phyloP scores from a whole-genome alignment of 2,329 filamentous ascomycete genomes.

The Ophiocordyceps camponoti-floridani region DNA sequence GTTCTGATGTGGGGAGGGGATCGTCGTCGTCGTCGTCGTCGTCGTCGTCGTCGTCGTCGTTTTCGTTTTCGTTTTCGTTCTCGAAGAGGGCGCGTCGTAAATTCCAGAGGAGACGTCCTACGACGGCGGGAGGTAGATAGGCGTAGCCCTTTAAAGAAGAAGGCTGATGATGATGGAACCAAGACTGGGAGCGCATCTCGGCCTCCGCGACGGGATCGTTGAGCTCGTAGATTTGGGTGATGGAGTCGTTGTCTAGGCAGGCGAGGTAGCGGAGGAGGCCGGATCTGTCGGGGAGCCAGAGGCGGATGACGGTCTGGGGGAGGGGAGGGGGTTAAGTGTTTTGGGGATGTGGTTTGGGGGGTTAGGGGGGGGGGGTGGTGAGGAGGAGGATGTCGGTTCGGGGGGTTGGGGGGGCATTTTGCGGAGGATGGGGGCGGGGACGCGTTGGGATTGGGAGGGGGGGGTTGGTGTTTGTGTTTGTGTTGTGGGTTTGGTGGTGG shows the following conservation, averaged over 20 bases:
- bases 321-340: conserved; percentile 9
- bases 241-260: conserved; percentile 9
- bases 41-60: conserved; percentile 4
- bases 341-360: conserved; percentile 34
- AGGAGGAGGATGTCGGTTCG: conserved; percentile 35
- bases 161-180: conserved; percentile 29
- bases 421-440: conserved; percentile 29
- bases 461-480: conserved; percentile 2
- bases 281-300: conserved; percentile 40
- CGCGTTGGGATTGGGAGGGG: conserved; percentile 23
- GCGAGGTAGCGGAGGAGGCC: conserved; percentile 42
- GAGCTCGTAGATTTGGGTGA: conserved; percentile 37
- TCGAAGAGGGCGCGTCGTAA: conserved; percentile 30
- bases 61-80: conserved; percentile 7
- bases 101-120: conserved; percentile 40
- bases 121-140: conserved; percentile 37
- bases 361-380: too few species aligned
- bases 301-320: conserved; percentile 33
- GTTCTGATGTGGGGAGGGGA: background rate
- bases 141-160: conserved; percentile 20
- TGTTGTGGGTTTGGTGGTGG: background rate
- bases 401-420: conserved; percentile 26
- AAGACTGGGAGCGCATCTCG: conserved; percentile 34
- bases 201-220: conserved; percentile 37
- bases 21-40: conserved; percentile 4